Evolutionary conservation across 768 basidiomycete species (phyloP), one percentile per base, ranked within the genome.

Genomic region (Boletus rubroflammeus): DNA sequence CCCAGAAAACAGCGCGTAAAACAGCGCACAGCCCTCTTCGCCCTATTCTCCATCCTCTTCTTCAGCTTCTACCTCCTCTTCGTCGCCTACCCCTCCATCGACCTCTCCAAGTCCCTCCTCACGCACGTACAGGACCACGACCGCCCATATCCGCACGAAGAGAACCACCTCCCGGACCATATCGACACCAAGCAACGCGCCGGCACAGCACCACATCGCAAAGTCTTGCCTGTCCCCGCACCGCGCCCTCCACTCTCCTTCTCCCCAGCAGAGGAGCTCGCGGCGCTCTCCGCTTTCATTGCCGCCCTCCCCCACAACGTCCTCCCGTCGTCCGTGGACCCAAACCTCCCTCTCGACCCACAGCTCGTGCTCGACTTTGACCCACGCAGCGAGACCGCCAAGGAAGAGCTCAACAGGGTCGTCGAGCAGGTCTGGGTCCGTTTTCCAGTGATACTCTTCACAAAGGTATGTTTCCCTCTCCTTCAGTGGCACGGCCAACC

Each of bases 281-380:
- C 87, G 2, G 87, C 90, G 3, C 72, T 90, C 44, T 80, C 85
- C 3, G 82, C 81, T 53, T 92, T 91, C 70, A 75, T 92, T 39
- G 82, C 83, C 0, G 84, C 85, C 47, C 76, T 90, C 21, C 81
- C 87, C 0, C 82, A 87, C 68, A 92, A 92, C 69, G 77, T 85
- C 52, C 82, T 93, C 53, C 89, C 91, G 1, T 66, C 73, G 0
- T 73, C 75, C 6, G 78, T 90, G 42, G 81, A 92, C 62, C 86
- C 90, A 0, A 61, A 75, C 11, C 58, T 61, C 11, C 81, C 88
- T 8, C 82, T 92, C 54, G 90, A 93, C 67, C 88, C 91, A 4
- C 81, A 90, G 62, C 81, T 92, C 53, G 80, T 93, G 5, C 78
- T 93, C 39, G 90, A 89, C 62, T 93, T 93, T 66, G 89, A 93